Evolutionary conservation across 257 asterid genomes (phyloP).

Genomic region (Solanum etuberosum): DNA sequence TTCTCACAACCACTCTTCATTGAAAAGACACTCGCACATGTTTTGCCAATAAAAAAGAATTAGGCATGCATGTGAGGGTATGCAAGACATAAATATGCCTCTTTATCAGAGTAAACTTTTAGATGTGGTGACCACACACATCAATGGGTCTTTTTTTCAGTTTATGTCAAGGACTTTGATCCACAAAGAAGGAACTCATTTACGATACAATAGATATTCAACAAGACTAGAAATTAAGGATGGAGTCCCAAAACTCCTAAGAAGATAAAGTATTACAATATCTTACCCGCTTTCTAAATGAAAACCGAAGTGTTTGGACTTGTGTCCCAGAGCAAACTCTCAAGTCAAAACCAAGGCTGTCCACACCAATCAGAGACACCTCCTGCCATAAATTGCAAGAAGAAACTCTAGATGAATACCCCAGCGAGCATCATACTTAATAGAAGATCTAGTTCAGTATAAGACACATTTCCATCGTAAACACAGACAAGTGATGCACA

Average conservation of each 20-base stretch:
- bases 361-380: conserved; percentile 75
- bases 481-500: not conserved
- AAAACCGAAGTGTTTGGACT: conserved; percentile 84
- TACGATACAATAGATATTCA: not conserved
- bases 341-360: conserved; percentile 90
- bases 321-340: conserved; percentile 88
- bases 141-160: not conserved
- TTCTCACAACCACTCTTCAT: not conserved
- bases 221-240: not conserved
- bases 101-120: not conserved
- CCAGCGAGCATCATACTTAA: not conserved
- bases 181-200: not conserved
- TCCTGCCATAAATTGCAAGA: conserved; percentile 43
- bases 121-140: not conserved
- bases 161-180: not conserved
- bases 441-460: not conserved
- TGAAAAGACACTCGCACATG: not conserved
- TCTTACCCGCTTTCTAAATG: conserved; percentile 76
- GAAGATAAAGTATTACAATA: not conserved
- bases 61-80: not conserved
- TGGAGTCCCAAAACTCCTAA: not conserved
- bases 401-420: conserved; percentile 3
- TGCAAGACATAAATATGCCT: not conserved
- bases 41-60: not conserved
- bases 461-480: not conserved